Evolutionary conservation across 257 asterid species (phyloP), one percentile per base, ranked within the genome.

Genomic region (Eucommia ulmoides): DNA sequence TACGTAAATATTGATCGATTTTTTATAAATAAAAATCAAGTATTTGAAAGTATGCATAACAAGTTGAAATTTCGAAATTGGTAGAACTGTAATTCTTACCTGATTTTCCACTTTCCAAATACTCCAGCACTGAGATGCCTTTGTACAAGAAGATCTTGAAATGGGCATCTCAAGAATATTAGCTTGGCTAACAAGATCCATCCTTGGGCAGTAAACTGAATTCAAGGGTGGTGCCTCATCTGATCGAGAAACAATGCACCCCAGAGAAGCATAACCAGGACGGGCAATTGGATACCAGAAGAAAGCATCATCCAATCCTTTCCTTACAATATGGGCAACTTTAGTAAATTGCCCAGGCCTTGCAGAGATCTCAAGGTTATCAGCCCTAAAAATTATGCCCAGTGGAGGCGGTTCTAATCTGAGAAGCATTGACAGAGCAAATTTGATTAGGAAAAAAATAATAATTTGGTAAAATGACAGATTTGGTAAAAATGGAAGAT

Each of bases 251-350:
- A 81, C 83, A n/a, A 83, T 58, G 61, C 98, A 89, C 64, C 98
- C 98, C 71, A 89, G 65, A 50, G 98, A 75, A 59, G 80, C 94
- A 65, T 85, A 89, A 66, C 98, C 98, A 62, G 94, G 79, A 48
- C 96, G 96, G 29, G 98, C 98, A 68, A 86, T 60, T 47, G 96
- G 98, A 57, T 85, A 89, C 98, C 98, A 89, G 72, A 89, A 85
- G 73, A 78, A 76, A 63, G 74, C 86, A 65, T 89, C 98, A 22
- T 89, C 94, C 48, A 71, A 61, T 44, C 85, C 94, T 76, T 70
- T 89, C 59, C 71, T 78, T 61, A 76, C 84, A 56, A 86, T 75
- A 59, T 79, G 84, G 65, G 93, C 93, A 75, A 83, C 96, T 77
- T 74, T 76, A n/a, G 89, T 85, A 68, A 85, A 89, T 61, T 83